These are phyloP conservation scores for Dactylonectria estremocensis DNA, from an alignment of 2,329 filamentous ascomycete genomes.

Conservation along the genomic window DNA sequence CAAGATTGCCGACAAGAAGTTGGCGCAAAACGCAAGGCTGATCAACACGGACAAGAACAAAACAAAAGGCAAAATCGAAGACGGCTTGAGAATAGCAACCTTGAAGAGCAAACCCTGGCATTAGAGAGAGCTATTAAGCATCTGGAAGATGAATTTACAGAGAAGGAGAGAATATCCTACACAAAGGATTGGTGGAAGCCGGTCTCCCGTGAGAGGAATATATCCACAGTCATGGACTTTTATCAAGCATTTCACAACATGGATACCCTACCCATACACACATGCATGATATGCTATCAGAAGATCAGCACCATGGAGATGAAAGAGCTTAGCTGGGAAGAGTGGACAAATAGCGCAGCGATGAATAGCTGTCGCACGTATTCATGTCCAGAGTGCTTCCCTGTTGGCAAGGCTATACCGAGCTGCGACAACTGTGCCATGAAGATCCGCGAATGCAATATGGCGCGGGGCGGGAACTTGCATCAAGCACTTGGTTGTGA, in stretches of 20 bases:
- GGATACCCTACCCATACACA: slow-evolving; percentile 12
- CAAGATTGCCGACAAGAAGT: neutral
- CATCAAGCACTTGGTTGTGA: slow-evolving; percentile 8
- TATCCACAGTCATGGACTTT: slow-evolving; percentile 5
- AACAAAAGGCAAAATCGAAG: slow-evolving; percentile 10
- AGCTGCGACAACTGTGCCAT: slow-evolving; percentile 2
- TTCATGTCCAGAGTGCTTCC: slow-evolving; percentile 9
- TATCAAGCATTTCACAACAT: slow-evolving; percentile 3
- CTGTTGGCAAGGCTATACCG: neutral
- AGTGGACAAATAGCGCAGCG: neutral
- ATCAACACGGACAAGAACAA: slow-evolving; percentile 10
- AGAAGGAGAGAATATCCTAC: neutral
- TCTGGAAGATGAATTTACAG: slow-evolving; percentile 5
- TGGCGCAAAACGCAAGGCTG: neutral
- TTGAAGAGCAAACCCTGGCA: neutral
- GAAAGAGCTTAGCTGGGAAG: neutral
- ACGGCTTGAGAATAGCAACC: neutral
- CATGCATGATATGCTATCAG: slow-evolving; percentile 18
- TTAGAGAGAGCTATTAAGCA: neutral
- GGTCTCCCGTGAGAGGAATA: slow-evolving; percentile 11
- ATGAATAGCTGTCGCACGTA: slow-evolving; percentile 15
- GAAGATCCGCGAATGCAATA: neutral
- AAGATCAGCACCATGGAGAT: slow-evolving; percentile 10
- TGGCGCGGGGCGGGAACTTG: neutral
- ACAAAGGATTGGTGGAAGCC: slow-evolving; percentile 3